Evolutionary conservation across 768 basidiomycete genomes (phyloP), one percentile per base, ranked within the genome.

Genomic region (Rhodotorula graminis): DNA sequence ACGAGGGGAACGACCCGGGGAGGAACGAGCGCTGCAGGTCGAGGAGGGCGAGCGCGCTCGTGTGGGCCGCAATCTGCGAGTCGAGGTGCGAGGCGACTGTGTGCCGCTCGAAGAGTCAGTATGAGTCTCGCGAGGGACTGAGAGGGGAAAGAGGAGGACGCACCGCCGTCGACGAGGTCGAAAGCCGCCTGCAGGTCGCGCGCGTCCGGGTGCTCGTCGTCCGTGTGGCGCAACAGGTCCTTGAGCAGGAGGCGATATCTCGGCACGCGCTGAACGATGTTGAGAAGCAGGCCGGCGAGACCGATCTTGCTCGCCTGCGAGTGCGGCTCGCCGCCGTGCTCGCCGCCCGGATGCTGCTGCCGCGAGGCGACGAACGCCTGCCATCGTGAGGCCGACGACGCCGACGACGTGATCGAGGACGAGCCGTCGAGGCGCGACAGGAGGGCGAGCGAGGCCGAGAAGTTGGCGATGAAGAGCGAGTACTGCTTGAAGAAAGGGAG

Each of bases 11-110:
- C 19, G 56, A 37, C 21, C 31, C 29, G 74, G 87, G 87, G 0
- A 86, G 83, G 2, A 92, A 92, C 27, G 87, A 84, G 21, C 88
- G 87, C 76, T 96, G 93, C 3, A 95, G 83, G 2, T 91, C 86
- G 58, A 95, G 84, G 40, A 94, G 83, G 11, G 86, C 80, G 52
- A 93, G 85, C 0, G 89, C 91, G 79, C 89, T 87, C 0, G 89
- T 85, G 80, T 94, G 91, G 9, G 67, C 42, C n/a, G 63, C 42
- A 52, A 79, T 75, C n/a, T 78, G 71, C 3, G 59, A 55, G 2
- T 79, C 75, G 55, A 79, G 70, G 61, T 75, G 74, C 7, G 61
- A 55, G 16, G 78, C 78, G 57, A 78, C 78, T 78, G 61, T 25
- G 23, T 11, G 23, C 1, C 12, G n/a, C 27, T 47, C 16, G 37